These are phyloP conservation scores for Phoma sp. DNA, from an alignment of 2,329 filamentous ascomycete species.

Conservation along the genomic window DNA sequence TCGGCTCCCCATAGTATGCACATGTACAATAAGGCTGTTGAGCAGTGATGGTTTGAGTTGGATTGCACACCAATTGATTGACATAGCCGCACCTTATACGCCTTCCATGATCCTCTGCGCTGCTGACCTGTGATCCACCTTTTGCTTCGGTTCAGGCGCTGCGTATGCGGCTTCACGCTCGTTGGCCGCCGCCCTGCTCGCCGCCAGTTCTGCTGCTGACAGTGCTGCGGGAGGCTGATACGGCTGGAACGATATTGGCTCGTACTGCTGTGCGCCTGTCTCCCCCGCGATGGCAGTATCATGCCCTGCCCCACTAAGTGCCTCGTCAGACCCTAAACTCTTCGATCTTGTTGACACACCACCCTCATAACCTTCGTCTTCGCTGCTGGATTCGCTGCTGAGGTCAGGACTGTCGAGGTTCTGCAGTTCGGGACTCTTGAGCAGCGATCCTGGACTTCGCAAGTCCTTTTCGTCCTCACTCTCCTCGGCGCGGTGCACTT, in stretches of 20 bases:
- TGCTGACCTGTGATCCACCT: slow-evolving; percentile 14
- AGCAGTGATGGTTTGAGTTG: not conserved
- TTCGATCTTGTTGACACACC: slow-evolving; percentile 15
- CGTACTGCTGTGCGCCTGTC: not conserved
- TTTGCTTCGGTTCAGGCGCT: slow-evolving; percentile 7
- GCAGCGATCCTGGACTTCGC: slow-evolving; percentile 43
- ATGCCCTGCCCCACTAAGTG: not conserved
- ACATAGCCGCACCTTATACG: not conserved
- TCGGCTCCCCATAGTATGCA: not conserved
- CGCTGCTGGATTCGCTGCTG: slow-evolving; percentile 45
- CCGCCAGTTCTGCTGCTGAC: slow-evolving; percentile 14
- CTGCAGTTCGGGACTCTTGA: slow-evolving; percentile 50
- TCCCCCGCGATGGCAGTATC: not conserved
- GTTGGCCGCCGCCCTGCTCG: slow-evolving; percentile 11
- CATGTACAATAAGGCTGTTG: not conserved
- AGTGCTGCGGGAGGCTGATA: not conserved
- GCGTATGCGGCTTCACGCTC: slow-evolving; percentile 11
- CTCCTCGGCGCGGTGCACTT: slow-evolving; percentile 33
- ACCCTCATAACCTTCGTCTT: slow-evolving; percentile 24
- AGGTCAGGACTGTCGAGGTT: slow-evolving; percentile 50
- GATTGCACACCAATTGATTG: not conserved
- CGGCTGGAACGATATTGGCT: slow-evolving; percentile 6
- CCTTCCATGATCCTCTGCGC: slow-evolving; percentile 19
- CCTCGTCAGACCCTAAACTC: slow-evolving; percentile 11
- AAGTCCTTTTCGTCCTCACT: slow-evolving; percentile 36